Evolutionary conservation across 2,329 filamentous ascomycete genomes (phyloP).

Genomic region (Hypocrella siamensis): DNA sequence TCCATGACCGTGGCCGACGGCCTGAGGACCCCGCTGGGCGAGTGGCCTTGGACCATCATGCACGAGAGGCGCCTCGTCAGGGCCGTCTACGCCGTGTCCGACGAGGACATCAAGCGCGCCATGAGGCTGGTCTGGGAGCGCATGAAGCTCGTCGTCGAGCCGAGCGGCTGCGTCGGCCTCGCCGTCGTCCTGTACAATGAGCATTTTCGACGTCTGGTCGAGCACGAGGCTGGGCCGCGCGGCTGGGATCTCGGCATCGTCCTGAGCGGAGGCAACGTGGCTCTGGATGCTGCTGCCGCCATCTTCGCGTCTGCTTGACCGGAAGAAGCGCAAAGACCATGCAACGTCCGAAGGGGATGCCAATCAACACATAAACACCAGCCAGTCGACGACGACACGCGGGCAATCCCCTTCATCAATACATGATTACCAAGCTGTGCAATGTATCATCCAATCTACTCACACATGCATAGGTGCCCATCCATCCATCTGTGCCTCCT

Average conservation of each 20-base stretch:
- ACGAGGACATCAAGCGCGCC: slow-evolving; percentile 66
- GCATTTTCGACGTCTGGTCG: slow-evolving; percentile 58
- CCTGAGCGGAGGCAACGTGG: slow-evolving; percentile 45
- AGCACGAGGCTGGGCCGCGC: slow-evolving; percentile 50
- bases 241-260: slow-evolving; percentile 59
- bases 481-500: no score
- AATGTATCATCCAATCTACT: no score
- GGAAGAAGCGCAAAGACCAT: no score
- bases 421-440: no score
- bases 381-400: background rate
- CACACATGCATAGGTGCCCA: no score
- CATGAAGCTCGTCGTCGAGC: slow-evolving; percentile 84
- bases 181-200: slow-evolving; percentile 76
- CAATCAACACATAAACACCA: no score
- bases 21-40: slow-evolving; percentile 66
- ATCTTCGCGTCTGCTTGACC: slow-evolving; percentile 21
- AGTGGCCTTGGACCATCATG: slow-evolving; percentile 63
- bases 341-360: no score
- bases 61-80: slow-evolving; percentile 53
- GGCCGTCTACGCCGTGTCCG: slow-evolving; percentile 58
- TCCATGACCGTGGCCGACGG: slow-evolving; percentile 81
- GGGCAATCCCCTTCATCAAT: background rate
- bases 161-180: slow-evolving; percentile 68
- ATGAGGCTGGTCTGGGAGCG: slow-evolving; percentile 70
- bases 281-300: slow-evolving; percentile 34